A percentile compares a stretch with the other conserved stretches of the same genome.
phyloP scores from a whole-genome alignment of 75 land plant species.

The Gnetum montanum region DNA sequence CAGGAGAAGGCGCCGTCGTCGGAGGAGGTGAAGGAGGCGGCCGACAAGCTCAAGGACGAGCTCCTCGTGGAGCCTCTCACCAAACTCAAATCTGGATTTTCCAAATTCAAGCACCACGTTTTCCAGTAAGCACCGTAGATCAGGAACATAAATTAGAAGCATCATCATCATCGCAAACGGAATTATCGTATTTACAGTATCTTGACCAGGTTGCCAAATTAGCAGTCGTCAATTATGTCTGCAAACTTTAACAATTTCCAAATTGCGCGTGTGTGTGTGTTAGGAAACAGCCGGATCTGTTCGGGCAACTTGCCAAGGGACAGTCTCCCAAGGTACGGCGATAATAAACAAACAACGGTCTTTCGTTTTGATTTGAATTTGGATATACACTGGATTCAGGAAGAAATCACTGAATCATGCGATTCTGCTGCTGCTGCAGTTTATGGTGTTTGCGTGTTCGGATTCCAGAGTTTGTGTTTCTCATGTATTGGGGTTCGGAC shows the following conservation, averaged over 20 bases:
- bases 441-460: slow-evolving; percentile 82
- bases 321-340: slow-evolving; percentile 75
- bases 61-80: slow-evolving; percentile 12
- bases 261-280: not conserved
- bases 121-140: slow-evolving; percentile 27
- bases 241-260: not conserved
- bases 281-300: slow-evolving; percentile 65
- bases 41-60: not conserved
- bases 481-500: slow-evolving; percentile 53
- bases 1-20: not conserved
- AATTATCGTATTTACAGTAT: not conserved
- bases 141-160: not conserved
- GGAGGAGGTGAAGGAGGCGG: not conserved
- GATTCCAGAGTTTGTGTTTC: slow-evolving; percentile 94
- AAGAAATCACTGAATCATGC: not conserved
- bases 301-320: slow-evolving; percentile 51
- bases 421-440: slow-evolving; percentile 17
- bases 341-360: not conserved
- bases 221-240: not conserved
- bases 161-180: not conserved
- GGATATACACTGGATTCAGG: not conserved
- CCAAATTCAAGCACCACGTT: slow-evolving; percentile 51
- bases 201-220: not conserved
- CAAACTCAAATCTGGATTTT: slow-evolving; percentile 55
- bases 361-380: not conserved